Evolutionary conservation across 2,329 filamentous ascomycete genomes (phyloP).

Genomic region (Verticillium longisporum): DNA sequence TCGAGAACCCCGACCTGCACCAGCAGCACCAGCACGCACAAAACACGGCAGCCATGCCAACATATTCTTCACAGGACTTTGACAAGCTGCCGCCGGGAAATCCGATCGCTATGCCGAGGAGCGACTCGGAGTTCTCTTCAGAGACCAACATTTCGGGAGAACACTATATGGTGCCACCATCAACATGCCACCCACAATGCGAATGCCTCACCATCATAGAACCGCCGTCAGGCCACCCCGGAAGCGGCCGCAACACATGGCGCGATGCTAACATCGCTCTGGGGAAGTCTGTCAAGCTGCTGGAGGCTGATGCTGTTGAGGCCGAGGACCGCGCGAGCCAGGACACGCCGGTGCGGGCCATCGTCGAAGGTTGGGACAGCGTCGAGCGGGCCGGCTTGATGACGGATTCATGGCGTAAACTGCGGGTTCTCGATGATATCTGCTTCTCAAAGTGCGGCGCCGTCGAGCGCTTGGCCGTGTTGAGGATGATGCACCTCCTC

Average conservation of each 20-base stretch:
- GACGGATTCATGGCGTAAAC: constrained; percentile 13
- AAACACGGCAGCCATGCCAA: not conserved
- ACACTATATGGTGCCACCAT: not conserved
- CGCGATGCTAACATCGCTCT: constrained; percentile 14
- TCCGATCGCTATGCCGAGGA: not conserved
- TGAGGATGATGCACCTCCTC: constrained; percentile 16
- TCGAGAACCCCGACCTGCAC: not conserved
- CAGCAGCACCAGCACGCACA: not conserved
- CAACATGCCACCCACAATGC: not conserved
- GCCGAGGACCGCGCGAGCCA: constrained; percentile 14
- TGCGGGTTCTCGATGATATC: constrained; percentile 14
- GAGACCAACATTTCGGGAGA: not conserved
- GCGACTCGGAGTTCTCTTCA: not conserved
- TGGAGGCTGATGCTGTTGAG: not conserved
- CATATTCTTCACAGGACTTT: not conserved
- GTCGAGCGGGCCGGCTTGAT: constrained; percentile 12
- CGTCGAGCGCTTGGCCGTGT: constrained; percentile 14
- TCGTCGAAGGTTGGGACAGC: constrained; percentile 19
- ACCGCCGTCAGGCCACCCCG: not conserved
- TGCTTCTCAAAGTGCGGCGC: constrained; percentile 13
- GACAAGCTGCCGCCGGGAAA: not conserved
- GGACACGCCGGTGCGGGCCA: constrained; percentile 16
- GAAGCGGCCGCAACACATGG: constrained; percentile 12
- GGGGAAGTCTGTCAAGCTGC: constrained; percentile 6
- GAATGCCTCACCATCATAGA: not conserved